These are phyloP conservation scores for Mycena latifolia DNA, from an alignment of 768 basidiomycete genomes.

Conservation along the genomic window DNA sequence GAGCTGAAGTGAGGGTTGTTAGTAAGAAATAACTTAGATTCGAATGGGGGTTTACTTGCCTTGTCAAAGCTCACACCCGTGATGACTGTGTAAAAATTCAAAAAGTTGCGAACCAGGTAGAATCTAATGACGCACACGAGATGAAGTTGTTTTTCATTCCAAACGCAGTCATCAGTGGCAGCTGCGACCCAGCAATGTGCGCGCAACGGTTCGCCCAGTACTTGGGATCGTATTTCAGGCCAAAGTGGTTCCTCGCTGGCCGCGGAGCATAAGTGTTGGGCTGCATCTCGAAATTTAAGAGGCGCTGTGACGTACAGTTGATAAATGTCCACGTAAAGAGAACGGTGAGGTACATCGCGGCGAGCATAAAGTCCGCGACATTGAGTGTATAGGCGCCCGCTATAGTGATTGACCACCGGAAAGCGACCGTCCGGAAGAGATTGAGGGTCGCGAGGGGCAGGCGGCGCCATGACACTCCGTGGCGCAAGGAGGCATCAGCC, in stretches of 20 bases:
- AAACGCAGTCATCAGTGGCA: constrained; percentile 58
- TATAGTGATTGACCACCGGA: constrained; percentile 44
- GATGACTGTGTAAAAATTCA: constrained; percentile 45
- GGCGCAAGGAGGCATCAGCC: constrained; percentile 6
- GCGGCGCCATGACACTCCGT: constrained; percentile 15
- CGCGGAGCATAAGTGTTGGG: not conserved
- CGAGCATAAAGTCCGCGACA: constrained; percentile 45
- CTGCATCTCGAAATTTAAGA: not conserved
- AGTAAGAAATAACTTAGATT: not conserved
- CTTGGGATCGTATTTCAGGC: constrained; percentile 22
- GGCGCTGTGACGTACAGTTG: constrained; percentile 39
- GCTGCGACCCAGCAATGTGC: constrained; percentile 49
- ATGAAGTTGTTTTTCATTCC: constrained; percentile 65
- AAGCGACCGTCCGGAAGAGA: constrained; percentile 42
- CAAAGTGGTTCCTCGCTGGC: constrained; percentile 37
- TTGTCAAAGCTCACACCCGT: constrained; percentile 52
- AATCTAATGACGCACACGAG: constrained; percentile 43
- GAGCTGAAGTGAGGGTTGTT: constrained; percentile 41
- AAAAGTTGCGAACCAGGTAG: too few species aligned
- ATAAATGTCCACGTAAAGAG: constrained; percentile 48
- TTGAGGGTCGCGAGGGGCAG: constrained; percentile 44
- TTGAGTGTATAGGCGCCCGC: constrained; percentile 42
- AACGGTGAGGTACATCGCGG: constrained; percentile 41
- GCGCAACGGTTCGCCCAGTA: constrained; percentile 47
- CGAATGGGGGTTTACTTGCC: constrained; percentile 14